Evolutionary conservation across 2,329 filamentous ascomycete species (phyloP), one percentile per base, ranked within the genome.

Genomic region (Penicillium nordicum): DNA sequence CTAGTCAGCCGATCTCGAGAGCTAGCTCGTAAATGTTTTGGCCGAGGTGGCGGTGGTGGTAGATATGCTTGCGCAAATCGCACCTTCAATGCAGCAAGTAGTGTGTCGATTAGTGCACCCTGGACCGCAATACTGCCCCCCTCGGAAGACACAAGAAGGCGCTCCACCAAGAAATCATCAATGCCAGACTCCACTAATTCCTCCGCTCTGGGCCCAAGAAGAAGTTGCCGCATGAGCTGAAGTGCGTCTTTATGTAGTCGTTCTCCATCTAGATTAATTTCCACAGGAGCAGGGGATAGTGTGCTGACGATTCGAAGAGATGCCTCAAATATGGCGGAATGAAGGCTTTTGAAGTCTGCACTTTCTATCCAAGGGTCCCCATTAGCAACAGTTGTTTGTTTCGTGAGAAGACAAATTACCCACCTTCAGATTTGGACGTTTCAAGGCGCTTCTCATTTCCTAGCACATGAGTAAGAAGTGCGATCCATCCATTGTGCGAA

Each of bases 61-160:
- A 73, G 60, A 61, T 74, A 66, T n/a, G 69, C 63, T 59, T 74
- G 70, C 37, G 73, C 62, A 63, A 73, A 73, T 50, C 74, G 75
- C 41, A 94, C 80, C 67, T 86, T 90, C 10, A 97, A 79, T 4
- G 88, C 81, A 45, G 86, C 85, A 65, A 89, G 84, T 3, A 92
- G 82, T n/a, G 90, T 86, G 66, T 92, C 89, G 25, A 97, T 82
- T 10, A 96, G 76, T 0, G 91, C 80, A 14, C 88, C 86, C 67
- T 96, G 92, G 1, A 93, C 82, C 50, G 86, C 86, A 30, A 86
- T 82, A 63, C 90, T 89, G 1, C 83, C 63, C 2, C 64, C 76
- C 6, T 82, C 79, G 37, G 91, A 77, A 16, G 86, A 82, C 65
- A 82, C 80, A 29, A 79, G 77, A 6, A 96, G 80, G 60, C 85